These are phyloP conservation scores for Trichoderma hamatum DNA, from an alignment of 2,329 filamentous ascomycete genomes.

Conservation along the genomic window DNA sequence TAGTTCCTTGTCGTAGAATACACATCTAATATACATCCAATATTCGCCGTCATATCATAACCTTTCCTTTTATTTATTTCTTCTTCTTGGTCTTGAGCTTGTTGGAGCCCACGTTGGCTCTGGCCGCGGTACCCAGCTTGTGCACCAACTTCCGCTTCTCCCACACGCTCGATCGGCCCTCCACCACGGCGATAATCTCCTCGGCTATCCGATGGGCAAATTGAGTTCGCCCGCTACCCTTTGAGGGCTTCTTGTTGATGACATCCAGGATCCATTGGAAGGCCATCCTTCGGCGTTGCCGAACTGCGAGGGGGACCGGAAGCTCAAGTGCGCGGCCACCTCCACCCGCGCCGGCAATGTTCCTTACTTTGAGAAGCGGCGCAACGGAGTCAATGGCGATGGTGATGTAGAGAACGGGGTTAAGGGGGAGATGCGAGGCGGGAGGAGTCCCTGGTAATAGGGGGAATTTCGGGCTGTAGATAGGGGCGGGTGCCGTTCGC, in stretches of 20 bases:
- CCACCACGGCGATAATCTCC: conserved; percentile 84
- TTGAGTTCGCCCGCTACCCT: conserved; percentile 69
- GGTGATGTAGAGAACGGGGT: conserved; percentile 87
- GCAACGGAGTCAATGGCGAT: conserved; percentile 91
- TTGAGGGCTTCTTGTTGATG: conserved; percentile 76
- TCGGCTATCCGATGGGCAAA: conserved; percentile 80
- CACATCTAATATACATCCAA: conserved; percentile 26
- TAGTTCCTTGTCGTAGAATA: conserved; percentile 9
- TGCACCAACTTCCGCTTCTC: conserved; percentile 77
- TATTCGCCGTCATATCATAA: conserved; percentile 4
- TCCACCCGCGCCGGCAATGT: conserved; percentile 76
- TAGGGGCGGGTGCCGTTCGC: conserved; percentile 80
- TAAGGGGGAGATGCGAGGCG: conserved; percentile 77
- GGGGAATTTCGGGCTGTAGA: conserved; percentile 68
- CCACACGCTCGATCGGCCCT: conserved; percentile 84
- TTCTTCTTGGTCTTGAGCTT: conserved; percentile 44
- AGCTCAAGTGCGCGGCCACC: conserved; percentile 84
- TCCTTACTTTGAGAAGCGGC: conserved; percentile 79
- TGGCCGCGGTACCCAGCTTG: conserved; percentile 75
- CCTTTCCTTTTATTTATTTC: conserved; percentile 31
- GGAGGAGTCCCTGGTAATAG: conserved; percentile 78
- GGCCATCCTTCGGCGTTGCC: conserved; percentile 76
- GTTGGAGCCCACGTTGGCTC: conserved; percentile 67
- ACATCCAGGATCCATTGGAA: conserved; percentile 87
- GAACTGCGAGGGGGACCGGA: conserved; percentile 72